Evolutionary conservation across 208 protist genomes (phyloP), one percentile per base, ranked within the genome.

Genomic region (Phytomonas sp.): DNA sequence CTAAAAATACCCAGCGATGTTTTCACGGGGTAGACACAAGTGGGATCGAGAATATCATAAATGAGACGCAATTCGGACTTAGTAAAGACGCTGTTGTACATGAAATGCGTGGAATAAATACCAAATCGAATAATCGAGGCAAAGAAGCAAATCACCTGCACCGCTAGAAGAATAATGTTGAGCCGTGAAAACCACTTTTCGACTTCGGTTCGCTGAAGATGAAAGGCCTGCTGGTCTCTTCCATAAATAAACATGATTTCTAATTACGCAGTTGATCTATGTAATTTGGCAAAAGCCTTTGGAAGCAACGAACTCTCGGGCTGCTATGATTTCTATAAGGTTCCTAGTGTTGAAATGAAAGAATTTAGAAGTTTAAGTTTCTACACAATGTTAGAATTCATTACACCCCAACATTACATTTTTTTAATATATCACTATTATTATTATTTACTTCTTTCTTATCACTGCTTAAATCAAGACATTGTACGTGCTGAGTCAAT

Each of bases 151-250:
- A 73, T 83, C 59, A 93, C 61, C 60, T 96, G 87, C 59, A 87
- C 66, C 29, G 80, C 71, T 14, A 88, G 75, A 23, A 86, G 64
- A 7, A 91, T 34, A 12, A 79, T 83, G 70, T 92, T 90, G 30
- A 78, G 11, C 23, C 86, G 82, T 4, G 81, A 78, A 68, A 92
- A 83, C 80, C 80, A 92, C 65, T 72, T 85, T 73, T 95, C 87
- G 14, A 66, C 70, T 49, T 49, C 40, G 12, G 88, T 92, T 60
- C 91, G 87, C 31, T 74, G 56, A 30, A 92, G 65, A 66, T 91
- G 87, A 66, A 89, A 89, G 10, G 80, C 77, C 71, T 89, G 86
- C 73, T 95, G 91, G 49, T 94, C 86, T 59, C 83, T 92, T 66
- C 86, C 79, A 70, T 88, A 94, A 61, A 95, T 83, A 76, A 93